Evolutionary conservation across 345 rosid genomes (phyloP).

Genomic region (Syzygium grande): DNA sequence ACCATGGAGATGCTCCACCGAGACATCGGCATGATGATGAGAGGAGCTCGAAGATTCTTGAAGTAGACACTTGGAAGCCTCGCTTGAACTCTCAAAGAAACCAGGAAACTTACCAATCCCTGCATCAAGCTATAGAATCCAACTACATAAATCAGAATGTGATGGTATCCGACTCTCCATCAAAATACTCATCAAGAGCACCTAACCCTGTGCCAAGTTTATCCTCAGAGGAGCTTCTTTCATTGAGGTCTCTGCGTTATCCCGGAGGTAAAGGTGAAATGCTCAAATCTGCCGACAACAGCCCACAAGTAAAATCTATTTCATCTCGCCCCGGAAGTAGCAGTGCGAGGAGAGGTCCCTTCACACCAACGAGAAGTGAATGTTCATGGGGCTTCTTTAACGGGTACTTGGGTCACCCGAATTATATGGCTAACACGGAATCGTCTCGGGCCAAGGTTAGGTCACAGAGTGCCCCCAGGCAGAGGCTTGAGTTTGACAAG

Average conservation of each 20-base stretch:
- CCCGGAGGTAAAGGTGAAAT: slow-evolving; percentile 19
- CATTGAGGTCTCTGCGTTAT: slow-evolving; percentile 26
- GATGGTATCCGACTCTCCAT: slow-evolving; percentile 29
- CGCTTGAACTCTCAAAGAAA: slow-evolving; percentile 26
- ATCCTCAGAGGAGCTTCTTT: slow-evolving; percentile 33
- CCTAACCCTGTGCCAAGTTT: slow-evolving; percentile 22
- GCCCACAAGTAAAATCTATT: slow-evolving; percentile 57
- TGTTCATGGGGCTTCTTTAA: slow-evolving; percentile 55
- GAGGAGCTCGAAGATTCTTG: slow-evolving; percentile 73
- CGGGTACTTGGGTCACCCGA: slow-evolving; percentile 62
- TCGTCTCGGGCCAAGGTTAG: slow-evolving; percentile 70
- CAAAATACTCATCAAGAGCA: slow-evolving; percentile 30
- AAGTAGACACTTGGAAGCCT: slow-evolving; percentile 97
- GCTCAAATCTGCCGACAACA: slow-evolving; percentile 46
- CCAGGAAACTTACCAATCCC: slow-evolving; percentile 14
- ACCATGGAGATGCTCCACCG: slow-evolving; percentile 8
- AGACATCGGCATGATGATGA: slow-evolving; percentile 38
- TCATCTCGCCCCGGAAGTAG: slow-evolving; percentile 63
- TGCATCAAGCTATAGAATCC: slow-evolving; percentile 4
- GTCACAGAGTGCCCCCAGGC: slow-evolving; percentile 94
- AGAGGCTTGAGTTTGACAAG: slow-evolving; percentile 61
- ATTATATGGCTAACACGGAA: slow-evolving; percentile 91
- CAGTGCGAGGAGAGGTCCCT: slow-evolving; percentile 58
- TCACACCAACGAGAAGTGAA: slow-evolving; percentile 76
- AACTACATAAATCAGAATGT: slow-evolving; percentile 32